Evolutionary conservation across 495 filamentous ascomycete species (phyloP), one percentile per base, ranked within the genome.

Genomic region (Annulohypoxylon bovei): DNA sequence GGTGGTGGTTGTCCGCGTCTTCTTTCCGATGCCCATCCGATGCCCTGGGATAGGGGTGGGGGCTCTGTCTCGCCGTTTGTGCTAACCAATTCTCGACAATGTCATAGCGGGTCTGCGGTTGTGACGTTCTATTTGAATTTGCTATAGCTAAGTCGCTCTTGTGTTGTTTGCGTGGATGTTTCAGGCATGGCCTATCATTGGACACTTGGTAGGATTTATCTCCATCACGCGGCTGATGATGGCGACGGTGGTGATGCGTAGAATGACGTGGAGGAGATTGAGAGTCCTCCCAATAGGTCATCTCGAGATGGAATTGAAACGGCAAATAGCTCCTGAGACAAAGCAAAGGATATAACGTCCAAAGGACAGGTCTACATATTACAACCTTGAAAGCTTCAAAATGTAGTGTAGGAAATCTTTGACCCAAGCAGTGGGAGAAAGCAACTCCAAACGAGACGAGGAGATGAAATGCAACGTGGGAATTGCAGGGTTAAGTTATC

Each of bases 61-160:
- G 64, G 23, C 40, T 70, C 27, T 67, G 74, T 33, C 68, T 58
- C 62, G 73, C 59, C 57, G 76, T 73, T 22, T 71, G 66, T 20
- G 69, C 71, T 64, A 83, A 40, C 81, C 81, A 83, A 62, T 72
- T 73, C 56, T 80, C 71, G 14, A 82, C 65, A 52, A 73, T 56
- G 59, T 63, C 67, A 69, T 70, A 60, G 65, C 67, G 65, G 44
- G 39, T 52, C n/a, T 61, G 67, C 18, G 61, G 40, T 30, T 71
- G 67, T 49, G 59, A 59, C 32, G 40, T 30, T 54, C 35, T 60
- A 50, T 67, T 70, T 28, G 65, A 42, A 33, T 67, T 67, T 62
- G 18, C 54, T 30, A 56, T 35, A 61, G 14, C 67, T 4, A 40
- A 50, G 4, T 37, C 53, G 33, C 44, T n/a, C 16, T 35, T 57